A percentile compares a stretch with the other conserved stretches of the same genome.
These are phyloP conservation scores for Xylaria venustula DNA, from an alignment of 495 filamentous ascomycete species.

Conservation along the genomic window DNA sequence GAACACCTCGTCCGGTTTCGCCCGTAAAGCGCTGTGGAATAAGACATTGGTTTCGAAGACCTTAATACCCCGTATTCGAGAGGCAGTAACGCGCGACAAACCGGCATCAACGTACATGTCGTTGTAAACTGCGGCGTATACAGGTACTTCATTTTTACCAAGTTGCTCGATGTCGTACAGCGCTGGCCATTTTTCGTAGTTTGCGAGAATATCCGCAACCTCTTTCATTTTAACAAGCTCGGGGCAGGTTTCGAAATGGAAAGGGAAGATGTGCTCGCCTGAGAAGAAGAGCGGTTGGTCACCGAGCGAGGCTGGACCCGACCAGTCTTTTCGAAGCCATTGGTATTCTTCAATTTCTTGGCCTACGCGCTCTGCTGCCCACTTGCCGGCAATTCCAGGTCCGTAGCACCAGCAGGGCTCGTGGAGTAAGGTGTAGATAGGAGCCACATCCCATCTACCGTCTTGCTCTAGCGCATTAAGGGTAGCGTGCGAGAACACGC, in stretches of 20 bases:
- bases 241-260: constrained; percentile 73
- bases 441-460: constrained; percentile 66
- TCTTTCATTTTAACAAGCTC: constrained; percentile 65
- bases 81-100: constrained; percentile 68
- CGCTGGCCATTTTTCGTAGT: constrained; percentile 63
- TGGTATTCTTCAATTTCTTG: constrained; percentile 32
- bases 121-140: constrained; percentile 85
- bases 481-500: constrained; percentile 68
- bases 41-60: constrained; percentile 80
- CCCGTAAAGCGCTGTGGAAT: constrained; percentile 80
- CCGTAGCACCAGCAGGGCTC: constrained; percentile 77
- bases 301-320: constrained; percentile 29
- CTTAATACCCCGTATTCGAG: constrained; percentile 72
- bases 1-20: constrained; percentile 71
- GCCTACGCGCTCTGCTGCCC: constrained; percentile 50
- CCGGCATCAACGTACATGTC: constrained; percentile 94
- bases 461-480: constrained; percentile 63
- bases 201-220: constrained; percentile 69
- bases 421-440: constrained; percentile 84
- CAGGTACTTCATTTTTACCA: constrained; percentile 75
- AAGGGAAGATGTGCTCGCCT: constrained; percentile 88
- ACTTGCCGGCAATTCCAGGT: constrained; percentile 42
- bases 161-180: constrained; percentile 76
- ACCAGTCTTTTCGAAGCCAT: constrained; percentile 39
- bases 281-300: constrained; percentile 73